These are phyloP conservation scores for sorghum (Sorghum bicolor) DNA, from an alignment of 176 grass and related monocot genomes.

Conservation along the genomic window DNA sequence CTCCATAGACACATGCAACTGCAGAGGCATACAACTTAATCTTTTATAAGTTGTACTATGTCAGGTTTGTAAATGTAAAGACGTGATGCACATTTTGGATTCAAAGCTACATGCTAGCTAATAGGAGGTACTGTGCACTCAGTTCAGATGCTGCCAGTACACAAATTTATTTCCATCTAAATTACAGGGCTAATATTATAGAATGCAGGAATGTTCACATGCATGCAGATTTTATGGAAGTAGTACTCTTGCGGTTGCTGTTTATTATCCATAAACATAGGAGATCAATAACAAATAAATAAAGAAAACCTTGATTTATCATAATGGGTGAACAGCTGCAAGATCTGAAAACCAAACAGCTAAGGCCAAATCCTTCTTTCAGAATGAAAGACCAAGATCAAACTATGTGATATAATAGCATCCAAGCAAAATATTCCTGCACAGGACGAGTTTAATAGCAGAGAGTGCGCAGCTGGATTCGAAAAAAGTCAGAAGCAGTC, in stretches of 20 bases:
- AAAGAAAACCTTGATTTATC: background rate
- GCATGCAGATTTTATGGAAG: background rate
- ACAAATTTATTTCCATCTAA: background rate
- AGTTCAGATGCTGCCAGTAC: background rate
- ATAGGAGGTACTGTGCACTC: background rate
- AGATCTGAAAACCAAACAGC: constrained; percentile 10
- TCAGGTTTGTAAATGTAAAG: background rate
- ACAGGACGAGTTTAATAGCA: constrained; percentile 5
- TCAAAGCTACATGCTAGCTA: background rate
- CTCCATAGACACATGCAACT: no score
- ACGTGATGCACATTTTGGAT: background rate
- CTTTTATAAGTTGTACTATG: background rate
- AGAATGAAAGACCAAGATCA: constrained; percentile 35
- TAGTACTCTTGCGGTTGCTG: background rate
- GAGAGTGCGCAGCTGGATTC: constrained; percentile 20
- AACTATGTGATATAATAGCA: constrained; percentile 33
- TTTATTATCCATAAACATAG: background rate
- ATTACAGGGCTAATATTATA: background rate
- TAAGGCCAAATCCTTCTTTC: constrained; percentile 22
- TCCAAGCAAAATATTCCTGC: no score
- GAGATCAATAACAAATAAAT: background rate
- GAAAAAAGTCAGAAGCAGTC: constrained; percentile 16
- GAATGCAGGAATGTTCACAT: background rate
- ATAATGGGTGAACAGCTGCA: background rate
- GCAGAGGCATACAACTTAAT: no score